Evolutionary conservation across 805 yeast genomes (phyloP), one percentile per base, ranked within the genome.

Genomic region (Candida pseudofarinosa): DNA sequence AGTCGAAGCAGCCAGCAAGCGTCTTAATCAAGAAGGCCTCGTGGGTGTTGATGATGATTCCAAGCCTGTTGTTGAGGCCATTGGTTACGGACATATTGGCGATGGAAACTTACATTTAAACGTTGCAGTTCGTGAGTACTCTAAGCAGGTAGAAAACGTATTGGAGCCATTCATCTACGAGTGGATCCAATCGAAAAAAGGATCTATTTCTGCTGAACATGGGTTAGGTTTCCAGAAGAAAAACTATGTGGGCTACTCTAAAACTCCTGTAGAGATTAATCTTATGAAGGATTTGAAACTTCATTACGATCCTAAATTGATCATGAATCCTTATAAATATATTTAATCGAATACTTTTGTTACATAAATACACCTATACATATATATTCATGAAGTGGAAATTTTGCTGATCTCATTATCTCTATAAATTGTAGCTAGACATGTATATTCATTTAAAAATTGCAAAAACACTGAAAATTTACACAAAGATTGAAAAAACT

Each of bases 1-100:
- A 40, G 96, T 91, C 17, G 85, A 80, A 37, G 95, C 84, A 4
- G 81, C 83, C n/a, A 78, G 83, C 51, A 79, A 64, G 36, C 77
- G 77, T 53, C 71, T 93, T 48, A 55, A 46, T 1, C 79, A 73
- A 28, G 73, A 76, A 23, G 81, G 76, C 2, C 65, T 91, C 42
- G 66, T 82, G 17, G 87, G 85, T 41, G 40, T 65, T 35, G 79
- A 75, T 37, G 79, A 81, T 28, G 84, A 77, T 34, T 71, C 75
- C 3, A 76, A 74, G 60, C 96, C 97, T 2, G 97, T 87, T 2
- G 83, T 88, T 41, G 84, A 80, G 47, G 95, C 95, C 8, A 82
- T 91, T 51, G 99, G 99, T 0, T 93, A 91, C 57, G 99, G 99
- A n/a, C 99, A 93, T 59, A 78, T 93, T 55, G 99, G 99, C 43